A percentile compares a stretch with the other conserved stretches of the same genome.
phyloP scores from a whole-genome alignment of 345 rosid species.

The Hibiscus syriacus region DNA sequence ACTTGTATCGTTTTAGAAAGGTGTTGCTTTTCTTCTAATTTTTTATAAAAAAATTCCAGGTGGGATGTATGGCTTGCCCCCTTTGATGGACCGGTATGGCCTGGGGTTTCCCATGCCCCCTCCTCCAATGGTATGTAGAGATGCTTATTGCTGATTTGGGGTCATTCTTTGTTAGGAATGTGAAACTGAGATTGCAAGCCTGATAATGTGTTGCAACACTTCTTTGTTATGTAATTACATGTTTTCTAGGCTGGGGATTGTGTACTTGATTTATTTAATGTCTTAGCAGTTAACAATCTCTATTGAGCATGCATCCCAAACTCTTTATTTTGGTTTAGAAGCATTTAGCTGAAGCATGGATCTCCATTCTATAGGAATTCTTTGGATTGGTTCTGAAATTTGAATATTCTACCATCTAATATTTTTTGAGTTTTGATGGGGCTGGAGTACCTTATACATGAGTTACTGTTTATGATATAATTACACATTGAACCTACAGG shows the following conservation, averaged over 20 bases:
- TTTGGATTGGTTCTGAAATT: too few species aligned
- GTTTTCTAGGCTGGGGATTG: not conserved
- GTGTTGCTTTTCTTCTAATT: not conserved
- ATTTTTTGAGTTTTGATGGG: too few species aligned
- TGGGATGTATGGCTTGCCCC: slow-evolving; percentile 83
- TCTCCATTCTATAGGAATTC: too few species aligned
- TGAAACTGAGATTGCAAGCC: slow-evolving; percentile 1
- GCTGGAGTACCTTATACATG: too few species aligned
- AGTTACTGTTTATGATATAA: too few species aligned
- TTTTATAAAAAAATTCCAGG: too few species aligned
- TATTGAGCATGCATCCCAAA: too few species aligned
- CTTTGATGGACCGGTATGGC: slow-evolving; percentile 84
- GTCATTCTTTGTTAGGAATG: slow-evolving; percentile 10
- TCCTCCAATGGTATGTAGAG: slow-evolving; percentile 64
- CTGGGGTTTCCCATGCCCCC: slow-evolving; percentile 79
- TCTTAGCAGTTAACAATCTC: too few species aligned
- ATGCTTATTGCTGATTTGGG: slow-evolving; percentile 5
- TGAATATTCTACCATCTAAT: too few species aligned
- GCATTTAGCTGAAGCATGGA: too few species aligned
- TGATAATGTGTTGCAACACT: not conserved
- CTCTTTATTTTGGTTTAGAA: too few species aligned
- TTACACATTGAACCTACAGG: too few species aligned
- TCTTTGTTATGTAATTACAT: not conserved
- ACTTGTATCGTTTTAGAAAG: not conserved
- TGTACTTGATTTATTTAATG: not conserved